phyloP scores from a whole-genome alignment of 2,329 filamentous ascomycete genomes.

The Verticillium longisporum region DNA sequence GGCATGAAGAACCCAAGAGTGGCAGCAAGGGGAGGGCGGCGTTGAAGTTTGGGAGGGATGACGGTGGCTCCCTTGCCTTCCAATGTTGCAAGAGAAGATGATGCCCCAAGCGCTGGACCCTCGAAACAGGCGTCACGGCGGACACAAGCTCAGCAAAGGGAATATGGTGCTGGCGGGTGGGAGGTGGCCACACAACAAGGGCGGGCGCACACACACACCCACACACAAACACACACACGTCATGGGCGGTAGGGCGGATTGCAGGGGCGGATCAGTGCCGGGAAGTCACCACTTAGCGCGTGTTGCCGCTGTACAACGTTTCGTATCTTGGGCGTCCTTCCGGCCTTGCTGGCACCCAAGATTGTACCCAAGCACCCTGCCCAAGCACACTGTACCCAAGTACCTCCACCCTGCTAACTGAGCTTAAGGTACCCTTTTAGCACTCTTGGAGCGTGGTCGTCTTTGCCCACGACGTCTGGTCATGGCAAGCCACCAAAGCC shows the following conservation, averaged over 20 bases:
- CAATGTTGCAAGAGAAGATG: conserved; percentile 20
- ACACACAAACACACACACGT: not conserved
- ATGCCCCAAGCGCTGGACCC: not conserved
- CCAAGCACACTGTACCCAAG: no score
- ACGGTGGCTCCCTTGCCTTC: not conserved
- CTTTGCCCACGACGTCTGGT: no score
- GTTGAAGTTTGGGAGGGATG: not conserved
- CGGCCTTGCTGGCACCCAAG: not conserved
- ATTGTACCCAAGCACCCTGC: not conserved
- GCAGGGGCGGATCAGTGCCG: not conserved
- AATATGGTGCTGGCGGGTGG: not conserved
- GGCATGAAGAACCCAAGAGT: not conserved
- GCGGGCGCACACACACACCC: conserved; percentile 46
- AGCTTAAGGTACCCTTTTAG: no score
- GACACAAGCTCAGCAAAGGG: not conserved
- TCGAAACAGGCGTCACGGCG: not conserved
- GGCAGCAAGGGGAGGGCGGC: not conserved
- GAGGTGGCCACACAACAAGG: not conserved
- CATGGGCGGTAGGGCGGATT: not conserved
- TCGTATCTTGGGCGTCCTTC: not conserved
- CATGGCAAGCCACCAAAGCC: no score
- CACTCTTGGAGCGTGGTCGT: no score
- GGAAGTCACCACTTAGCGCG: not conserved
- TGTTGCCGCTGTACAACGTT: not conserved
- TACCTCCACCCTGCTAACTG: no score